Evolutionary conservation across 2,329 filamentous ascomycete species (phyloP).

Genomic region (Alternaria triticina): DNA sequence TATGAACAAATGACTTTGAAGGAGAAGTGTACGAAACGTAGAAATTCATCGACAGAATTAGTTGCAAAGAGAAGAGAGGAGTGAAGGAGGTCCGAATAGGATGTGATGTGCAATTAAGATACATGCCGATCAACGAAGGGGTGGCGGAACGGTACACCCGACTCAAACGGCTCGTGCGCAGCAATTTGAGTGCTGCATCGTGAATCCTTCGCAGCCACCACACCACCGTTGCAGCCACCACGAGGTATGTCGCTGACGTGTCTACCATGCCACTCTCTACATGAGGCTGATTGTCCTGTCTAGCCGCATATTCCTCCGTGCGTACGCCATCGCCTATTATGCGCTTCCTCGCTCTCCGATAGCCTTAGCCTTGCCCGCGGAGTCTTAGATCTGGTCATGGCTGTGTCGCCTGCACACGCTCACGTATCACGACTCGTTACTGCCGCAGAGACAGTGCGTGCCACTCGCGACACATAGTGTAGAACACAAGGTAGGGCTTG

Average conservation of each 20-base stretch:
- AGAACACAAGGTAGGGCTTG: not conserved
- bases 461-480: not conserved
- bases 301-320: not conserved
- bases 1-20: not conserved
- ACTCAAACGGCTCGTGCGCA: conserved; percentile 20
- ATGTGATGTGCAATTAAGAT: conserved; percentile 30
- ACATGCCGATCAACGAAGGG: conserved; percentile 21
- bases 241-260: conserved; percentile 9
- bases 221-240: conserved; percentile 14
- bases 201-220: conserved; percentile 31
- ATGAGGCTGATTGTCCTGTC: not conserved
- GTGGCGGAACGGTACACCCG: conserved; percentile 14
- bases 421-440: not conserved
- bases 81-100: conserved; percentile 4
- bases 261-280: not conserved
- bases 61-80: not conserved
- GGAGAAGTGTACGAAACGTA: not conserved
- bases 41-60: not conserved
- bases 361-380: conserved; percentile 1
- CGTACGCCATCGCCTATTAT: conserved; percentile 3
- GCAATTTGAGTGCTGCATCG: conserved; percentile 21
- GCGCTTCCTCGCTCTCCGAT: conserved; percentile 11
- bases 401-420: conserved; percentile 1
- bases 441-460: not conserved
- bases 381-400: conserved; percentile 5